Evolutionary conservation across 2,329 filamentous ascomycete genomes (phyloP).

Genomic region (Diaporthe batatas): DNA sequence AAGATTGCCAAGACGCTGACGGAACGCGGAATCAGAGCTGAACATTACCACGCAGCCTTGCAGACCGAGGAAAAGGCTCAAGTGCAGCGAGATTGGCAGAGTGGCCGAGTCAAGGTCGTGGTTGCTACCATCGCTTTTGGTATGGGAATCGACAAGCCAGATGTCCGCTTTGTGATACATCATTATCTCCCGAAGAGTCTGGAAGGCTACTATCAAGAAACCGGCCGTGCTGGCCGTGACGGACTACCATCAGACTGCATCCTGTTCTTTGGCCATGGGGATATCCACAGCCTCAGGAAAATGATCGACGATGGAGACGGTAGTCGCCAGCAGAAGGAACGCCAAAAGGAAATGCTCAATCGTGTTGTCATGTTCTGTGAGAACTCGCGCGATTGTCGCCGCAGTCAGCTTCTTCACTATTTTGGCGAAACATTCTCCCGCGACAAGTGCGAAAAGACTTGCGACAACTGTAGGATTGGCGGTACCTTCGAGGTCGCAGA

Average conservation of each 20-base stretch:
- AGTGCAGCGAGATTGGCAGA: conserved; percentile 87
- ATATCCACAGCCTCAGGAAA: conserved; percentile 78
- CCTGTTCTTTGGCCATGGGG: conserved; percentile 86
- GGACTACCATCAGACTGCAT: conserved; percentile 90
- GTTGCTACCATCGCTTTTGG: conserved; percentile 99
- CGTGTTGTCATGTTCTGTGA: conserved; percentile 90
- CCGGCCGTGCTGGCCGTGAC: conserved; percentile 92
- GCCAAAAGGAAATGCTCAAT: conserved; percentile 87
- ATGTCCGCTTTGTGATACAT: conserved; percentile 97
- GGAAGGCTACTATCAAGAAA: conserved; percentile 99
- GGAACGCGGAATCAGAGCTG: conserved; percentile 76
- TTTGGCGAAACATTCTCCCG: conserved; percentile 88
- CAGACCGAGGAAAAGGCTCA: conserved; percentile 74
- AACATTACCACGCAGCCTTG: conserved; percentile 90
- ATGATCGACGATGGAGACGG: conserved; percentile 90
- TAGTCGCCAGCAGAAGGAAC: conserved; percentile 81
- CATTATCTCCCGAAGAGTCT: conserved; percentile 93
- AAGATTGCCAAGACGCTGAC: conserved; percentile 78
- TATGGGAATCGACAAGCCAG: conserved; percentile 99
- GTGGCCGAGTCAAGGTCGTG: conserved; percentile 84
- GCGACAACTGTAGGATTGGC: conserved; percentile 89
- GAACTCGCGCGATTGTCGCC: conserved; percentile 87
- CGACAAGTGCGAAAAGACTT: conserved; percentile 78
- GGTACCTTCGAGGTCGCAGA: conserved; percentile 80
- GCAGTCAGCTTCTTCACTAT: conserved; percentile 90